Base-by-base conservation (phyloP, 805 yeast genomes). In the Metschnikowia vanudenii region DNA sequence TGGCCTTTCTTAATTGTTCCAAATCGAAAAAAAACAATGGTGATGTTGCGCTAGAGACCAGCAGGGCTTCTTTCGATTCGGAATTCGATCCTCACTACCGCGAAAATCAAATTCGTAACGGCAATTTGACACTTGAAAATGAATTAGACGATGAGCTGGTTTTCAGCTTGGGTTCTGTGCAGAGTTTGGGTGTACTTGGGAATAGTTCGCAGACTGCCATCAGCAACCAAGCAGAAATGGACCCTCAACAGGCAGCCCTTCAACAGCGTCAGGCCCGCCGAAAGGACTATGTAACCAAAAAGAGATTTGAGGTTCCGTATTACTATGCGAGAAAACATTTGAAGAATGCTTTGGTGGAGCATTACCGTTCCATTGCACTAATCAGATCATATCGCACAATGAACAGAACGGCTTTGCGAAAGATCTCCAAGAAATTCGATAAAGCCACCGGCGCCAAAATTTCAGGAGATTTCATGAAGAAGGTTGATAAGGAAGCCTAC, bases 391-490 rank as follows among this genome's bases (percentile, higher is more conserved):
- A 82, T 63, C 75, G 88, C 53, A 72, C 83, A 39, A 65, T 91
- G 55, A 94, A 94, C 65, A 75, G 90, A 26, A 90, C 96, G 0
- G 99, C 95, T 0, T 81, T 91, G 58, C 78, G 96, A 43, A 94
- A 94, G 59, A 82, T 94, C 58, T 74, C 89, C 48, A 94, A 94
- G 61, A 94, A 94, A 63, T 91, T 81, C 61, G 99, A 94, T 65
- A 94, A 94, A 59, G 74, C 84, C 4, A 74, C 83, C 2, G 61
- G 69, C 11, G 69, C 79, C 9, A 55, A 69, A 1, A 54, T 75
- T 3, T 69, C 80, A 11, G 62, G 68, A 0, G 51, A 61, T 2
- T 88, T 81, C 59, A 74, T 84, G 81, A 73, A 71, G 17, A 79
- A 77, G 44, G 76, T 87, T 6, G 81, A 82, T 50, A 54, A 60